Base-by-base conservation (phyloP, 805 yeast genomes). In the Candida qinlingensis region DNA sequence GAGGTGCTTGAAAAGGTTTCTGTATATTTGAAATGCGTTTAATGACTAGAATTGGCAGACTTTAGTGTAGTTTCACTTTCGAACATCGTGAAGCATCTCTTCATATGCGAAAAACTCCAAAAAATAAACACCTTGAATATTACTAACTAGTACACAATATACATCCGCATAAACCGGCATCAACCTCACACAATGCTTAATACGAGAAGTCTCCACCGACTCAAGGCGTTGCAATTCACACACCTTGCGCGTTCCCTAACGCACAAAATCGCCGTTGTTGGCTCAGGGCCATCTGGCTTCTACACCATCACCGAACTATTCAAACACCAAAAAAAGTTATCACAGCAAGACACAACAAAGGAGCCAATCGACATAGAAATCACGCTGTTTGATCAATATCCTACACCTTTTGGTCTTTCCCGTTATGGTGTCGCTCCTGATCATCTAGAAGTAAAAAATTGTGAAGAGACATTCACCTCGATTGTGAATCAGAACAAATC, bases 371-470 rank as follows among this genome's bases (percentile, higher is more conserved):
- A 68, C 5, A 45, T 50, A 25, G 64, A 75, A 48, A 73, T 91
- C 4, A 94, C 88, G 51, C 73, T 92, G 65, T 90, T 82, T 70
- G 99, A 94, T 60, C 76, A 80, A 53, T 69, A 83, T 28, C 96
- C 97, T 0, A 83, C 90, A 6, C 99, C 99, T 0, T 92, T 77
- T 69, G 99, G 99, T 0, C 73, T 94, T 34, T 82, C 91, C 39
- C 69, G 99, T 35, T 91, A 79, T 62, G 99, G 99, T 1, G 98
- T 94, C n/a, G 97, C 99, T 0, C 99, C 99, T 3, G 99, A 94
- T 67, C 97, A 94, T 66, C 96, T 97, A 0, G 98, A 94, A 60
- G 98, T 94, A 33, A 92, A 91, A 64, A 82, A 82, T 51, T 86
- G 94, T 58, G 76, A 73, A 45, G 72, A 85, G 19, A 82, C 90